Evolutionary conservation across 2,329 filamentous ascomycete genomes (phyloP).

Genomic region (Epichloe typhina): DNA sequence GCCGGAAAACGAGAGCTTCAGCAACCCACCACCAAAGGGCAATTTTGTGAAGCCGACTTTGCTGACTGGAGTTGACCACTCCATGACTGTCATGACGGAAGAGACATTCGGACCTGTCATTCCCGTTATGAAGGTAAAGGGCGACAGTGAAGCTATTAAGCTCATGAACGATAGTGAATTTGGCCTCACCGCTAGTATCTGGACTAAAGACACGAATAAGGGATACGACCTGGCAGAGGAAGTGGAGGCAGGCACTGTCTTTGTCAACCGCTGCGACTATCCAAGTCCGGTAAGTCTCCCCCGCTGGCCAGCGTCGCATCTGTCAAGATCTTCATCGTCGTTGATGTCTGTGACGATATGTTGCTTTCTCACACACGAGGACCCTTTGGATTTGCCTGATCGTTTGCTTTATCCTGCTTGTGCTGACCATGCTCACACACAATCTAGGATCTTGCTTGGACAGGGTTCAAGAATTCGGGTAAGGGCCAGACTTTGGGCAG

Average conservation of each 20-base stretch:
- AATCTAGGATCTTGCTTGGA: constrained; percentile 77
- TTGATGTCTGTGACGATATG: not conserved
- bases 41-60: constrained; percentile 85
- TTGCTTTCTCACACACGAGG: not conserved
- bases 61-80: constrained; percentile 64
- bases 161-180: constrained; percentile 95
- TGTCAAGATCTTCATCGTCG: not conserved
- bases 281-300: constrained; percentile 64
- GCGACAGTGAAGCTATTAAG: constrained; percentile 66
- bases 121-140: constrained; percentile 73
- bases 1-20: constrained; percentile 68
- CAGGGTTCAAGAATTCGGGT: constrained; percentile 94
- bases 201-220: constrained; percentile 73
- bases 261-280: constrained; percentile 89
- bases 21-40: constrained; percentile 57
- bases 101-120: constrained; percentile 94
- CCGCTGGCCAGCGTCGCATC: not conserved
- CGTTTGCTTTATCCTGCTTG: not conserved
- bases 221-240: constrained; percentile 66
- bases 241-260: constrained; percentile 88
- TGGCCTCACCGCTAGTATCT: constrained; percentile 90
- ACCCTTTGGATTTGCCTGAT: not conserved
- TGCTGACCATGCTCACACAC: constrained; percentile 2
- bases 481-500: constrained; percentile 79
- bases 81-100: constrained; percentile 80